Evolutionary conservation across 495 filamentous ascomycete species (phyloP), one percentile per base, ranked within the genome.

Genomic region (Annulohypoxylon stygium): DNA sequence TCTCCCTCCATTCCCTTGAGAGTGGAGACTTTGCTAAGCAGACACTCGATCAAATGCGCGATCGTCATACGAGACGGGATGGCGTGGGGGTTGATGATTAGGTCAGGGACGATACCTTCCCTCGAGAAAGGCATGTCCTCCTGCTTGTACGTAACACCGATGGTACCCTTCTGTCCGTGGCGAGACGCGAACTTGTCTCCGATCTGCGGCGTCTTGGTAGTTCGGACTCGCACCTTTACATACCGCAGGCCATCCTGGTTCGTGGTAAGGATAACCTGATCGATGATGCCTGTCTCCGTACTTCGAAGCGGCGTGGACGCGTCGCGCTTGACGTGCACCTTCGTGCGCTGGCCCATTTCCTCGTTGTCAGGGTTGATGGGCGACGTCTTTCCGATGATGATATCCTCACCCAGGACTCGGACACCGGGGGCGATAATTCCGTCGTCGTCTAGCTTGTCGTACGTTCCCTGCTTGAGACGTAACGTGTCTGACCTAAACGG

Each of bases 21-120:
- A 0, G 95, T 89, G 0, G 93, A 92, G 16, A 98, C 96, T 81
- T 99, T 99, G 81, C 92, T 95, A 47, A 98, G 88, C 77, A 97
- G 89, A 86, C 96, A 98, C 83, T 99, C 96, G 81, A 99, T 97
- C 88, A 99, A 93, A 87, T 99, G 97, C 67, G 97, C 96, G 86
- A 98, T 98, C 0, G 96, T 99, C 96, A 99, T 99, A 87, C 96
- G 96, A 12, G 96, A 99, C 0, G 96, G 96, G 87, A 99, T 98
- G 81, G 97, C 96, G 87, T 99, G 96, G 0, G 96, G 96, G 78
- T 99, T 99, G 87, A 99, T 98, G 81, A 99, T 98, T 61, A 99
- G 84, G 80, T 99, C 96, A 1, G 96, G 96, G 1, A 91, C 91
- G 58, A 98, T 88, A 71, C 96, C 96, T 81, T 98, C 93, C 47